A percentile compares a stretch with the other conserved stretches of the same genome.
Conservation (phyloP, 768 basidiomycete species). For the Lanmaoa rubissima region DNA sequence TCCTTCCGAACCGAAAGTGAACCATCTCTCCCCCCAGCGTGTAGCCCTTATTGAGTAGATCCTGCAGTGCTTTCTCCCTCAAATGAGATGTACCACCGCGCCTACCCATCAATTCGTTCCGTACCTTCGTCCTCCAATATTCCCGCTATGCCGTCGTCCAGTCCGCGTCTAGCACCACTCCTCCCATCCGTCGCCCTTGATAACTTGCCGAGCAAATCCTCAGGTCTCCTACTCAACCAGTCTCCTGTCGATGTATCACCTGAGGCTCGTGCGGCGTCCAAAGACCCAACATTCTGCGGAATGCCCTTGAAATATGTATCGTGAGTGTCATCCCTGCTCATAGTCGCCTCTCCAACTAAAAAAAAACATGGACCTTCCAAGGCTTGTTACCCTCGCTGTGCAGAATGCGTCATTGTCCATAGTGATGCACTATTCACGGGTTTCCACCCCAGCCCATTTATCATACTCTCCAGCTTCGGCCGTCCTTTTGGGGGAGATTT, state of each 20-base stretch:
- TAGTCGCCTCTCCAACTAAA: neutral
- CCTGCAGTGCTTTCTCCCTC: slow-evolving; percentile 32
- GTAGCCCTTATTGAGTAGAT: slow-evolving; percentile 14
- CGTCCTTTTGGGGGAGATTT: slow-evolving; percentile 89
- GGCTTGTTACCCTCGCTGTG: slow-evolving; percentile 82
- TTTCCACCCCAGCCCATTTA: slow-evolving; percentile 71
- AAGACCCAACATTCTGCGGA: slow-evolving; percentile 58
- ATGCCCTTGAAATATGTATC: slow-evolving; percentile 80
- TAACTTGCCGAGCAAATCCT: slow-evolving; percentile 41
- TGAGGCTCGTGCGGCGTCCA: slow-evolving; percentile 24
- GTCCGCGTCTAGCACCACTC: slow-evolving; percentile 50
- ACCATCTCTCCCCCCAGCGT: neutral
- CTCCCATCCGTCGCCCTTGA: slow-evolving; percentile 47
- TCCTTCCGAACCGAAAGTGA: slow-evolving; percentile 20
- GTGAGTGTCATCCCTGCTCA: slow-evolving; percentile 42
- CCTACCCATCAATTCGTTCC: slow-evolving; percentile 54
- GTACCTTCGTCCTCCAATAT: slow-evolving; percentile 42
- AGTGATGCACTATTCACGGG: slow-evolving; percentile 98
- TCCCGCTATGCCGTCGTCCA: slow-evolving; percentile 17
- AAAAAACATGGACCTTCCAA: slow-evolving; percentile 24
- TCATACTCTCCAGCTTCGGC: slow-evolving; percentile 94
- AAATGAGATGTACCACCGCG: slow-evolving; percentile 62
- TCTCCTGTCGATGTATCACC: slow-evolving; percentile 33
- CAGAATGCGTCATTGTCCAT: slow-evolving; percentile 96
- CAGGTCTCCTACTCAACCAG: slow-evolving; percentile 36